Percentiles rank a stretch among this genome's conserved stretches.
phyloP scores from a whole-genome alignment of 345 rosid species.

The Acer campestre region DNA sequence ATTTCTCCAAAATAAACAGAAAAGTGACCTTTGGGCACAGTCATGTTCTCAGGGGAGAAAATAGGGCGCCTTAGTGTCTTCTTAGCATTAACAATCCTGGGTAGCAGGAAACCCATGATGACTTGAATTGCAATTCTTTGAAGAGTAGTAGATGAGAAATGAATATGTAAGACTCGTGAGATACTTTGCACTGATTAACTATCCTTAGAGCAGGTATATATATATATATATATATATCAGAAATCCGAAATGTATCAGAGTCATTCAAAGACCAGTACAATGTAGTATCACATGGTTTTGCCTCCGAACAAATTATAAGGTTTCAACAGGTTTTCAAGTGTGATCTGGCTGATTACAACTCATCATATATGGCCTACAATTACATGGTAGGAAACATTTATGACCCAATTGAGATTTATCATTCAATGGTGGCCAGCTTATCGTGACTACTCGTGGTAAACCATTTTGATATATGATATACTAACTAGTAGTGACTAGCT shows the following conservation, averaged over 20 bases:
- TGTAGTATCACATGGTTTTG: conserved; percentile 4
- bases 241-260: background rate
- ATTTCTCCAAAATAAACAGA: conserved; percentile 43
- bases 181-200: background rate
- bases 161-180: background rate
- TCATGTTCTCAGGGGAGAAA: no score
- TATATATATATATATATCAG: background rate
- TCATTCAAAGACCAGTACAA: background rate
- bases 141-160: background rate
- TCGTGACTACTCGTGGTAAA: background rate
- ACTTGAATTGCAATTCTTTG: background rate
- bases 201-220: background rate
- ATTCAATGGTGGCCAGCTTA: no score
- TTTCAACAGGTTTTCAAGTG: background rate
- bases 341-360: background rate
- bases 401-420: no score
- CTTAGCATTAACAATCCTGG: background rate
- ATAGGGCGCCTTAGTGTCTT: background rate
- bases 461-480: background rate
- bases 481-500: background rate
- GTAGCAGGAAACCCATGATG: background rate
- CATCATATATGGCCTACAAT: background rate
- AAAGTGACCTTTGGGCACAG: conserved; percentile 44
- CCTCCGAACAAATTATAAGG: background rate
- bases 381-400: background rate